Base-by-base conservation (phyloP, 2,329 filamentous ascomycete species). In the Xylariaceae sp. region DNA sequence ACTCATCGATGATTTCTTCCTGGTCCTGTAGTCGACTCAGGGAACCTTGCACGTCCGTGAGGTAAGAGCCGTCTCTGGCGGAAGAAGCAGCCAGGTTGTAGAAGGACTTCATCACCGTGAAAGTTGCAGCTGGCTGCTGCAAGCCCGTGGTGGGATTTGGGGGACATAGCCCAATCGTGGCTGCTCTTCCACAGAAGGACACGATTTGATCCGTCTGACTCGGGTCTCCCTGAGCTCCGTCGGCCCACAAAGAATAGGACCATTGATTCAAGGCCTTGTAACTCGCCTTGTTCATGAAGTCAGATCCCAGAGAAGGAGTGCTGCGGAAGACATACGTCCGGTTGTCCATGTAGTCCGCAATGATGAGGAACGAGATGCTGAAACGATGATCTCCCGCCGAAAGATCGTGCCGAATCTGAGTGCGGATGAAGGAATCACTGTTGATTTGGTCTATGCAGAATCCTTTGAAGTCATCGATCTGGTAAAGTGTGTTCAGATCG, bases 361-460 rank as follows among this genome's bases (percentile, higher is more conserved):
- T 53, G 30, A 53, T 41, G 35, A 53, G 51, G 6, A 17, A 41
- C 8, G 35, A 15, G 10, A 53, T 41, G 15, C 34, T 53, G 39
- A 53, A 53, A n/a, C 35, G 51, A 30, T 53, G 51, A n/a, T 53
- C 51, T 7, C 51, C 51, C 9, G 35, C 35, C 30, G 35, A 53
- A 18, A 53, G 51, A 37, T 53, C 51, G 51, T 41, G 35, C 15
- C 4, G 39, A 18, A 53, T 53, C 51, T 53, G 34, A 13, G 18
- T 30, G 18, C 48, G 48, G 48, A 50, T 30, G 17, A 51, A 51
- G 13, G 9, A 11, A 15, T n/a, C 30, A 15, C 49, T 51, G 5
- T 51, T 51, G 49, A 51, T 51, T n/a, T 51, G 23, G 4, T 51
- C 30, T 3, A 51, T 7, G 30, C 49, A 51, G 13, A 8, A 51